A percentile compares a stretch with the other conserved stretches of the same genome.
Evolutionary conservation across 306 rosid species (phyloP).

Genomic region (Macrotyloma uniflorum): DNA sequence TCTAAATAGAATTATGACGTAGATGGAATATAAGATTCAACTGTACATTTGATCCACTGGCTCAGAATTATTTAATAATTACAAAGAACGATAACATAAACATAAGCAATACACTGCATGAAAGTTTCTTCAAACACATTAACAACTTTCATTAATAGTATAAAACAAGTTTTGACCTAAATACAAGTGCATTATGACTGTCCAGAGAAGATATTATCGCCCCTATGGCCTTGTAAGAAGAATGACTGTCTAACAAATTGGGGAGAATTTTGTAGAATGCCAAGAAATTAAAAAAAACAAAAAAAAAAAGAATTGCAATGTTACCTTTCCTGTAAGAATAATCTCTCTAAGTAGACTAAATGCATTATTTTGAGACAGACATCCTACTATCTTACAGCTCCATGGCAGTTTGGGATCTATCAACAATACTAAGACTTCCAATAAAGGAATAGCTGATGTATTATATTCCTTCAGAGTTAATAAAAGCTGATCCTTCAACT

Average conservation of each 20-base stretch:
- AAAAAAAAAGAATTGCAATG: not conserved
- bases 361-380: conserved; percentile 73
- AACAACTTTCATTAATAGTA: not conserved
- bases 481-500: conserved; percentile 69
- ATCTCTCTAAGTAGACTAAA: conserved; percentile 70
- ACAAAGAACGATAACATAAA: not conserved
- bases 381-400: conserved; percentile 76
- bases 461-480: conserved; percentile 55
- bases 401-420: conserved; percentile 79
- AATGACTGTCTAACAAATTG: too few species aligned
- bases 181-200: not conserved
- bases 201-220: too few species aligned
- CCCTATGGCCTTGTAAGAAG: too few species aligned
- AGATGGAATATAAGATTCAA: conserved; percentile 8
- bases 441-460: conserved; percentile 56
- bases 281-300: not conserved
- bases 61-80: not conserved
- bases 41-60: conserved; percentile 25
- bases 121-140: not conserved
- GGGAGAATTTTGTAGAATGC: not conserved
- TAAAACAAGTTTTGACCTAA: not conserved
- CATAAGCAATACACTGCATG: not conserved
- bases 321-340: conserved; percentile 78
- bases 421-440: conserved; percentile 74
- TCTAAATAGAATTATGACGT: conserved; percentile 8